Base-by-base conservation (phyloP, 2,329 filamentous ascomycete species). In the Arthrobotrys musiformis region DNA sequence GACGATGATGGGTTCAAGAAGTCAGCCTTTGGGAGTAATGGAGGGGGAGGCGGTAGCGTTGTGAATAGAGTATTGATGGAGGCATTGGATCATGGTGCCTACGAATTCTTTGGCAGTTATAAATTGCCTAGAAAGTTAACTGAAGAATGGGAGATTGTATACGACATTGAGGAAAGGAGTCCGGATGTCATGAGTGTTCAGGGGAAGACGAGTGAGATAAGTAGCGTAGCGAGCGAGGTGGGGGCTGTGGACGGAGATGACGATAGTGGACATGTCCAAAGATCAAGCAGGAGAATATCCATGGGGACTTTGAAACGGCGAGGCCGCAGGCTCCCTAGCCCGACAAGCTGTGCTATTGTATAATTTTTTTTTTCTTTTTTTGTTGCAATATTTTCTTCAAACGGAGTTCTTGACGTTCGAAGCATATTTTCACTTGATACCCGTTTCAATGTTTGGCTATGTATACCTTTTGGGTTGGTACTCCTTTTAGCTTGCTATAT, bases 81-180 rank as follows among this genome's bases (percentile, higher is more conserved):
- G 33, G 72, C 72, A 2, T 28, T 76, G 40, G 72, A 76, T 30
- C 72, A 76, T 22, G 72, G 72, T 4, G 72, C 72, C 2, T 76
- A 76, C 40, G 72, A 76, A 28, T 76, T 76, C 19, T 76, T 76
- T 61, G 72, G 72, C 1, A 76, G 72, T 30, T 76, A 70, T 13
- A 48, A 68, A 22, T 52, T 76, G 9, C 72, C 72, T 13, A 64
- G 70, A n/a, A 66, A 70, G 50, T 40, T 76, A 4, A 64, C 63
- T 15, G 58, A 70, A 26, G 72, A 76, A 44, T 76, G 72, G 72
- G 72, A 76, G 19, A 76, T 76, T 19, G 72, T 76, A 7, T 76
- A 76, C 22, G 72, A 76, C 40, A 19, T 76, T 35, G 72, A 76
- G 8, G 64, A 66, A 3, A 28, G 4, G 4, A 28, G 56, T 2